These are phyloP conservation scores for Penicillium decumbens DNA, from an alignment of 2,329 filamentous ascomycete species.

Conservation along the genomic window DNA sequence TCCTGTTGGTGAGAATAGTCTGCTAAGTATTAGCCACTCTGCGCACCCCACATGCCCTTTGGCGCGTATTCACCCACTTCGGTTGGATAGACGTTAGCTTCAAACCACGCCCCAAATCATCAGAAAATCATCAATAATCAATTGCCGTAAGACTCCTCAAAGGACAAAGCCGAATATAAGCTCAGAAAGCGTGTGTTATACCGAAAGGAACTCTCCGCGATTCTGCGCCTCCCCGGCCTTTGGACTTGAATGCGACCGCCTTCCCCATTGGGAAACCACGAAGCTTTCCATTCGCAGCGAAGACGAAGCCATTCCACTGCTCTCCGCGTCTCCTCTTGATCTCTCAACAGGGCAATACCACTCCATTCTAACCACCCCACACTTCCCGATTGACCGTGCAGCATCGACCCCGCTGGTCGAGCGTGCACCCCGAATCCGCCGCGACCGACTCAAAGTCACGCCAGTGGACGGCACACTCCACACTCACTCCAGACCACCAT, in stretches of 20 bases:
- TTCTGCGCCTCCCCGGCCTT: slow-evolving; percentile 1
- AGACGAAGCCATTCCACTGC: slow-evolving; percentile 16
- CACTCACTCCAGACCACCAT: slow-evolving; percentile 49
- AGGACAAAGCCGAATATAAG: background rate
- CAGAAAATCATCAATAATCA: background rate
- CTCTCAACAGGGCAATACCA: slow-evolving; percentile 5
- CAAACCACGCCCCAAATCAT: background rate
- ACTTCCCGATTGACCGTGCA: slow-evolving; percentile 5
- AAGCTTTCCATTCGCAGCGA: slow-evolving; percentile 20
- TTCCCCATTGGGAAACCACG: slow-evolving; percentile 15
- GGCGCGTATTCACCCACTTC: background rate
- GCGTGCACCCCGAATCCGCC: slow-evolving; percentile 11
- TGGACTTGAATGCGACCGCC: slow-evolving; percentile 16
- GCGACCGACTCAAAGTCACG: slow-evolving; percentile 15
- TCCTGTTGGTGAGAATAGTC: background rate
- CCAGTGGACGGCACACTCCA: slow-evolving; percentile 23
- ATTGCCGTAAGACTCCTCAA: background rate
- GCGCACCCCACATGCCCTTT: background rate
- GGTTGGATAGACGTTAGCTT: background rate
- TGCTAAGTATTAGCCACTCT: slow-evolving; percentile 1
- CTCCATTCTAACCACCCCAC: background rate
- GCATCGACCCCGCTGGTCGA: slow-evolving; percentile 2
- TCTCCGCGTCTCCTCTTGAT: slow-evolving; percentile 12
- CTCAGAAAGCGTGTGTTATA: background rate
- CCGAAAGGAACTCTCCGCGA: background rate